These are phyloP conservation scores for Trichoderma sp. DNA, from an alignment of 2,329 filamentous ascomycete genomes.

Conservation along the genomic window DNA sequence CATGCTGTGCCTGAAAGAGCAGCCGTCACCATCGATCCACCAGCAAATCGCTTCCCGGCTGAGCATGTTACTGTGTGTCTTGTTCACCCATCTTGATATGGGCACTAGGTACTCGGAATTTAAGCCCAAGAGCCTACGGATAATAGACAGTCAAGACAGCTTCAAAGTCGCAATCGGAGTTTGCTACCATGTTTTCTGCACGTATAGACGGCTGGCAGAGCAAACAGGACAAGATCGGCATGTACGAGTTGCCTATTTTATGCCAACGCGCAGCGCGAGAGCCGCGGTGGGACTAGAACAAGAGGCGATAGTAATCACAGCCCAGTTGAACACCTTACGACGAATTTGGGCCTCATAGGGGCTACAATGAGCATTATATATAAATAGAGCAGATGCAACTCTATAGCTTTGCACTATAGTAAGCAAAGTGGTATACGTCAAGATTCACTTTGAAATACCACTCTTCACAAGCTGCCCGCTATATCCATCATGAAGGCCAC, in stretches of 20 bases:
- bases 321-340: not conserved
- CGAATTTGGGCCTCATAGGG: not conserved
- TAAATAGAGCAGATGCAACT: not conserved
- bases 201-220: not conserved
- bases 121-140: conserved; percentile 1
- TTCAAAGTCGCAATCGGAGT: not conserved
- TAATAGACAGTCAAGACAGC: not conserved
- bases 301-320: not conserved
- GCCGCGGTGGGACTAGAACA: conserved; percentile 4
- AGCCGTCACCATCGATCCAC: not conserved
- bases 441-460: not conserved
- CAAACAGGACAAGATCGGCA: conserved; percentile 7
- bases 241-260: conserved; percentile 3
- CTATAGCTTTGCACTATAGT: not conserved
- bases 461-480: not conserved
- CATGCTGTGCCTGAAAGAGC: conserved; percentile 2
- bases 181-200: not conserved
- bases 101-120: not conserved
- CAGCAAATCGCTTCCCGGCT: conserved; percentile 1
- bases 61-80: not conserved
- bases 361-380: not conserved
- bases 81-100: not conserved
- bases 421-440: not conserved
- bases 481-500: conserved; percentile 4
- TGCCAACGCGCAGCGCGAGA: conserved; percentile 1